Evolutionary conservation across 805 yeast species (phyloP).

Genomic region (Scheffersomyces stipitis): DNA sequence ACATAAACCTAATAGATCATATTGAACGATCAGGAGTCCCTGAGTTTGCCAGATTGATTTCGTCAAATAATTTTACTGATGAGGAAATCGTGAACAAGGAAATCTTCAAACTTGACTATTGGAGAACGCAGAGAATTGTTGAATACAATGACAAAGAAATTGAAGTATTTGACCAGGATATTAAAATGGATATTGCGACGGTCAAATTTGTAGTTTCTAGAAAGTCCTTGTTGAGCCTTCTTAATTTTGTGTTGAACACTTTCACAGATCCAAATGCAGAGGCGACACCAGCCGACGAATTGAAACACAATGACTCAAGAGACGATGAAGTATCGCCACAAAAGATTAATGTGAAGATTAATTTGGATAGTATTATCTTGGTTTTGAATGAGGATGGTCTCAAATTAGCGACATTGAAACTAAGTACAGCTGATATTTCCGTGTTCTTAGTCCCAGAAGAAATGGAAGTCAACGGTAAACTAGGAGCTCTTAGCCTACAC

Average conservation of each 20-base stretch:
- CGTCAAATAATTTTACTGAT: conserved; percentile 52
- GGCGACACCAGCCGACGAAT: conserved; percentile 63
- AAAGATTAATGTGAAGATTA: conserved; percentile 66
- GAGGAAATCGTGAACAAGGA: conserved; percentile 34
- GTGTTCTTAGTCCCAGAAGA: conserved; percentile 73
- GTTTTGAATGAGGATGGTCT: conserved; percentile 81
- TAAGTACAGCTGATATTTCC: conserved; percentile 70
- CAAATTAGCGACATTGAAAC: conserved; percentile 72
- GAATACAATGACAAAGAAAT: conserved; percentile 51
- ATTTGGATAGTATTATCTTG: conserved; percentile 69
- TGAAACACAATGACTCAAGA: conserved; percentile 64
- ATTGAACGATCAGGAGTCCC: conserved; percentile 60
- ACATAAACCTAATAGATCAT: conserved; percentile 72
- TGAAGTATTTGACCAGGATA: conserved; percentile 75
- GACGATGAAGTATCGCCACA: conserved; percentile 65
- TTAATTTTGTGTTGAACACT: conserved; percentile 81
- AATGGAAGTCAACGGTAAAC: conserved; percentile 64
- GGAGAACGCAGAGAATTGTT: conserved; percentile 59
- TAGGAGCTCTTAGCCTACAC: conserved; percentile 76
- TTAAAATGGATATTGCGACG: conserved; percentile 73
- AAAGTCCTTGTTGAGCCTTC: conserved; percentile 69
- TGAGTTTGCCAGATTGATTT: conserved; percentile 66
- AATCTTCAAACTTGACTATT: conserved; percentile 59
- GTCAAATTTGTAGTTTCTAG: conserved; percentile 74
- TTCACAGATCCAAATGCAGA: conserved; percentile 81